Evolutionary conservation across 2,329 filamentous ascomycete genomes (phyloP), one percentile per base, ranked within the genome.

Genomic region (Penicillium sp.): DNA sequence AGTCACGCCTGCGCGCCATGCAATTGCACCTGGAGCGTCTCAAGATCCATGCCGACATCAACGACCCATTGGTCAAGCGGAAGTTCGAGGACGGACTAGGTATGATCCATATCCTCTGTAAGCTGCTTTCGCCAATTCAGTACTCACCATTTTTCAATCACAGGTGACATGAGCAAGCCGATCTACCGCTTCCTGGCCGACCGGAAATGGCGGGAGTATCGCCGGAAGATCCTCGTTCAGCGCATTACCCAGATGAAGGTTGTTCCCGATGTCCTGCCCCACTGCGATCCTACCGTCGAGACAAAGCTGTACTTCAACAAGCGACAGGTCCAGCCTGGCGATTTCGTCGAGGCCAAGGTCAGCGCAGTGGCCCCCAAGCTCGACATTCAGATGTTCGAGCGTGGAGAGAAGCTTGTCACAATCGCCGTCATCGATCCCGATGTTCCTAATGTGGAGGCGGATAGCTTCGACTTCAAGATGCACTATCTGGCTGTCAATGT

Each of bases 141-240:
- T 53, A 31, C 14, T 10, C 27, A 44, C 7, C 56, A 43, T 52
- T 68, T 74, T 46, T 51, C 57, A 31, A 40, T 49, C n/a, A 33
- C 65, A 97, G 93, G 90, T 65, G 92, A 98, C 77, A 94, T 98
- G 92, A 89, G 86, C 80, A 96, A 96, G 77, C 94, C 94, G 63
- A 93, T 99, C 73, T 99, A 99, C 81, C 90, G 94, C 64, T 85
- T 90, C 76, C 88, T 98, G 52, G 91, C 94, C 60, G 86, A 96
- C 72, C 81, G 84, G 69, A 92, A 96, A 80, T 99, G 95, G 95
- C 87, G 89, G 67, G 83, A 87, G 64, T 92, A 95, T 80, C 89
- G 92, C 73, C 87, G 89, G 68, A 86, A 87, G 68, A 80, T 98
- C 63, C 85, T 96, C 63, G 82, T 87, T 62, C 95, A 99, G 81